Base-by-base conservation (phyloP, 441 rosid species). In the Bocquillonia castaneifolia region DNA sequence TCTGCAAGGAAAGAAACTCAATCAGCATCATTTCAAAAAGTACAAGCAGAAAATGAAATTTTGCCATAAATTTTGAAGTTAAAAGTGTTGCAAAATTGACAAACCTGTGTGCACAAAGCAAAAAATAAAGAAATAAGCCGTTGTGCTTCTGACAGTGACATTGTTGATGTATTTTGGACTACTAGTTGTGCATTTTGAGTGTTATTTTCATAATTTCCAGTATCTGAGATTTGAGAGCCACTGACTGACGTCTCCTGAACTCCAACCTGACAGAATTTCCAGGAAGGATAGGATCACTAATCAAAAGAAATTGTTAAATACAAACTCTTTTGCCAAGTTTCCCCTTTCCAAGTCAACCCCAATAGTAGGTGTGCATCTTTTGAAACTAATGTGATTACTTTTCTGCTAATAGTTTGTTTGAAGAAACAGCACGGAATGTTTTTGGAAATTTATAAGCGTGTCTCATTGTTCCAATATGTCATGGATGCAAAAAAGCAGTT, bases 61-160 rank as follows among this genome's bases (percentile, higher is more conserved):
- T 59, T 29, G 5, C 22, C 20, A 52, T 36, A 45, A 48, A 50
- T 39, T 63, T 50, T 26, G 28, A 34, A 76, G 17, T 62, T 53
- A 69, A 67, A 37, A 64, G 29, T 59, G 63, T 32, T 63, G 56
- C 40, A 66, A 67, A 55, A 53, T 47, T 45, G 15, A 61, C 85
- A 69, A 61, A 95, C 99, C 98, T 95, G 93, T 72, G 88, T 89
- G 77, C 98, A 95, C 63, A 95, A 84, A 72, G 98, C 97, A 71
- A 91, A 95, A 85, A 82, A 91, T 76, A 95, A 81, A 76, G 99
- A 95, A 72, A 84, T 77, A 25, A 81, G 82, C 63, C 90, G 86
- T 75, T 95, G 99, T 69, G 90, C 94, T 80, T 92, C 99, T 69
- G 94, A 63, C 73, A 83, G 59, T 66, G 96, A 83, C 71, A 89